Evolutionary conservation across 179 eudicot genomes (phyloP), one percentile per base, ranked within the genome.

Genomic region (Beta lomatogona): DNA sequence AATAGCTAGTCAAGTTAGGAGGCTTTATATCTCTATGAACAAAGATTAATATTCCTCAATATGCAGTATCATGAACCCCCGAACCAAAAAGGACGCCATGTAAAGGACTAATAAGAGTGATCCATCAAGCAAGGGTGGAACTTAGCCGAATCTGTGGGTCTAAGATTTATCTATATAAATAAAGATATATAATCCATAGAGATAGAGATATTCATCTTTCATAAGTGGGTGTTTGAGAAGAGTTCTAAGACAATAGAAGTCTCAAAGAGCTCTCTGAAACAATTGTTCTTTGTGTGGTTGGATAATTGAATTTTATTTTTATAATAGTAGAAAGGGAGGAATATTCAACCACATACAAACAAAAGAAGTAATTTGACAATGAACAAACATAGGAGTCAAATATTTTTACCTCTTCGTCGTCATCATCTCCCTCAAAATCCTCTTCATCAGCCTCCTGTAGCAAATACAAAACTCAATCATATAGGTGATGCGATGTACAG

Each of bases 361-460:
- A 59, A 28, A 48, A 71, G 4, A 36, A 55, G 6, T 16, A 14
- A 63, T 52, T 63, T 82, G 57, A 28, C 14, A 7, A 12, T 14
- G 4, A 36, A 48, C 9, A 18, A 69, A 79, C 14, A 52, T 16
- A 41, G 71, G 28, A 73, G 64, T 69, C 21, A 61, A 63, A 54
- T 65, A 58, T 65, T 48, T 48, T 75, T 88, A 89, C 98, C 96
- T 93, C 98, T 76, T 91, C 94, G 69, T 86, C 97, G 75, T 89
- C 97, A 45, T 89, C 97, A 7, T 91, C 96, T 8, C 77, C 94
- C 21, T 88, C 97, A 65, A 85, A 84, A 18, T 89, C 97, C 41
- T 87, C 95, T 71, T 91, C 97, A 82, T 91, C 98, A 84, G 88
- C 90, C 71, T 94, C 95, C 97, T 92, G 80, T 59, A 85, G 66